Evolutionary conservation across 352 stramenopile species (phyloP).

Genomic region (Globisporangium viniferum): DNA sequence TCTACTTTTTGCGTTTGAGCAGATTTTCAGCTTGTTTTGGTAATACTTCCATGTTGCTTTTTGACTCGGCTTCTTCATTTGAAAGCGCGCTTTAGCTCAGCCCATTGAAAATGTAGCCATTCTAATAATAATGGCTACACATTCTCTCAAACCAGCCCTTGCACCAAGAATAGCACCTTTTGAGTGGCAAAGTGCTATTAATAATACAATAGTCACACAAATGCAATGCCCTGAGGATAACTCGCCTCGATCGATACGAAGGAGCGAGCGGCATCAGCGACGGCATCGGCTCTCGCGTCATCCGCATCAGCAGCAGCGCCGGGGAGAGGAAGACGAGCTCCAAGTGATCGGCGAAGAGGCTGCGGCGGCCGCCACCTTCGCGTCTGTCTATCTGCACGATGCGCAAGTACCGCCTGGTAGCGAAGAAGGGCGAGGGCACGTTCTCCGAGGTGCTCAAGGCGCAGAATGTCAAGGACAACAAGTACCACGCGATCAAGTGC

Average conservation of each 20-base stretch:
- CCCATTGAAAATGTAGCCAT: neutral
- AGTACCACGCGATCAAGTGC: constrained; percentile 97
- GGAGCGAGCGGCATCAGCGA: neutral
- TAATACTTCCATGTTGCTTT: neutral
- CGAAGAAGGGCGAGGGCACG: constrained; percentile 95
- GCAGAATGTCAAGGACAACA: constrained; percentile 92
- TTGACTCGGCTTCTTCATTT: neutral
- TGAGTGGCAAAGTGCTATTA: neutral
- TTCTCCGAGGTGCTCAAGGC: constrained; percentile 94
- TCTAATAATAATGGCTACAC: neutral
- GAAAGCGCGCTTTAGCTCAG: neutral
- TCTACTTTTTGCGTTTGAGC: constrained; percentile 4
- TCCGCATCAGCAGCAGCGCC: neutral
- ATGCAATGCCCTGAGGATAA: neutral
- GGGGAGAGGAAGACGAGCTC: neutral
- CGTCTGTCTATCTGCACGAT: constrained; percentile 27
- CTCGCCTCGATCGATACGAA: neutral
- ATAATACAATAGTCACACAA: neutral
- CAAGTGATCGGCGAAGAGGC: neutral
- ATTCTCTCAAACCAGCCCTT: neutral
- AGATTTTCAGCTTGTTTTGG: neutral
- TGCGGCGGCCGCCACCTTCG: neutral
- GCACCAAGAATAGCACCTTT: neutral
- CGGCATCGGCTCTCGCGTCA: neutral
- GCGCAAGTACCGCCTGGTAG: constrained; percentile 93